phyloP scores from a whole-genome alignment of 1,284 basidiomycete genomes.

The Puccinia coronata region DNA sequence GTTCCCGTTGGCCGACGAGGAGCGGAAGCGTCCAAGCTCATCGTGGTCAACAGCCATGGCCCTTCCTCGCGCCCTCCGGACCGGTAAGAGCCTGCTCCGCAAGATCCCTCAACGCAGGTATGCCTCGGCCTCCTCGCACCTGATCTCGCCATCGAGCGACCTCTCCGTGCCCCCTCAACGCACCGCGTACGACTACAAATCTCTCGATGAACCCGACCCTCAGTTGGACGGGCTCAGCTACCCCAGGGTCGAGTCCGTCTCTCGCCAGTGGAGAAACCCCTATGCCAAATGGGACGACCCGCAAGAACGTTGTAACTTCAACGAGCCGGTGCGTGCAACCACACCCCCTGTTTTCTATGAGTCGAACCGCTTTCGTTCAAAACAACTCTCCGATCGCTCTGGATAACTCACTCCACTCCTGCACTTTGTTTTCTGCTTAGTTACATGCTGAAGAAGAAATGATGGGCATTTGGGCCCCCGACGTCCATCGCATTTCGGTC shows the following conservation, averaged over 20 bases:
- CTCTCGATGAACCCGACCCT: slow-evolving; percentile 19
- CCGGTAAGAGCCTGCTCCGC: neutral
- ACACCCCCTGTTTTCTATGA: too few species aligned
- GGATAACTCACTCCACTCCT: neutral
- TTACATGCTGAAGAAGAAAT: slow-evolving; percentile 46
- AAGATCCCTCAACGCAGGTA: neutral
- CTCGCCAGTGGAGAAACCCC: slow-evolving; percentile 45
- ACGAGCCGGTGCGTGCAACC: slow-evolving; percentile 17
- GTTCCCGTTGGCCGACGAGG: neutral
- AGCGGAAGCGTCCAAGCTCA: neutral
- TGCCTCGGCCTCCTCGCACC: neutral
- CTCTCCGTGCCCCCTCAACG: slow-evolving; percentile 6
- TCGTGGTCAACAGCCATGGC: neutral
- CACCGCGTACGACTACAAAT: slow-evolving; percentile 20
- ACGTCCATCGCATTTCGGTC: slow-evolving; percentile 35
- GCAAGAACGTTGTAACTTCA: slow-evolving; percentile 36
- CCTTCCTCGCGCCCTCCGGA: neutral
- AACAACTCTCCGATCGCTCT: neutral
- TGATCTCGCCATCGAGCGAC: neutral
- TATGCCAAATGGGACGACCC: slow-evolving; percentile 45
- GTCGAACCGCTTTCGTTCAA: too few species aligned
- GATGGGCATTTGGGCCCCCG: slow-evolving; percentile 42
- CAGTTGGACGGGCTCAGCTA: slow-evolving; percentile 37
- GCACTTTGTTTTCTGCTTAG: neutral
- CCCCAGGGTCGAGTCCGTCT: slow-evolving; percentile 13